Conservation (phyloP, 2,329 filamentous ascomycete species). For the Stromatinia cepivora region DNA sequence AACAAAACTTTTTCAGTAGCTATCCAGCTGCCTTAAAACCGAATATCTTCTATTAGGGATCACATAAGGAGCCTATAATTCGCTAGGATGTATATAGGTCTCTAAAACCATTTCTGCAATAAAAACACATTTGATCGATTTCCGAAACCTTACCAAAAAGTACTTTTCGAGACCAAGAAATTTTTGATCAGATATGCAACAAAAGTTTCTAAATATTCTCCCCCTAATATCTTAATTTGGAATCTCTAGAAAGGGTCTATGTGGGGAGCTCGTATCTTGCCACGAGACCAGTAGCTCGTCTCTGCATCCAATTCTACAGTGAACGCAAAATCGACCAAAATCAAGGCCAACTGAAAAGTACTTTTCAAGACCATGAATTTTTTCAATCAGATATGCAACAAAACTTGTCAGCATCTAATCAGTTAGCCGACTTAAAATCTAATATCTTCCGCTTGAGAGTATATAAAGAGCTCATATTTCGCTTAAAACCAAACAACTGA, state of each 20-base stretch:
- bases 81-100: neutral
- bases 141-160: neutral
- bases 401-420: neutral
- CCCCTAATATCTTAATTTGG: neutral
- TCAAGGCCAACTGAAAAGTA: neutral
- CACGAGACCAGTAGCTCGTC: neutral
- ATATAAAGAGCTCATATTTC: too few species aligned
- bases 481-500: too few species aligned
- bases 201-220: neutral
- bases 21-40: too few species aligned
- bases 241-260: accelerated
- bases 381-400: neutral
- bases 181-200: neutral
- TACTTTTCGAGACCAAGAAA: neutral
- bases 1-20: neutral
- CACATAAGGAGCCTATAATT: too few species aligned
- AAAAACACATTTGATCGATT: neutral
- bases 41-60: too few species aligned
- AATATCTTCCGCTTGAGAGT: too few species aligned
- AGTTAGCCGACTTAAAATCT: too few species aligned
- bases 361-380: neutral
- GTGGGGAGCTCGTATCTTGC: neutral
- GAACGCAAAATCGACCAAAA: neutral
- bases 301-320: neutral
- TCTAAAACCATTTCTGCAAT: neutral